Percentiles rank a stretch among this genome's conserved stretches.
phyloP scores from a whole-genome alignment of 139 green algal species.

The Prasinococcaceae sp. region DNA sequence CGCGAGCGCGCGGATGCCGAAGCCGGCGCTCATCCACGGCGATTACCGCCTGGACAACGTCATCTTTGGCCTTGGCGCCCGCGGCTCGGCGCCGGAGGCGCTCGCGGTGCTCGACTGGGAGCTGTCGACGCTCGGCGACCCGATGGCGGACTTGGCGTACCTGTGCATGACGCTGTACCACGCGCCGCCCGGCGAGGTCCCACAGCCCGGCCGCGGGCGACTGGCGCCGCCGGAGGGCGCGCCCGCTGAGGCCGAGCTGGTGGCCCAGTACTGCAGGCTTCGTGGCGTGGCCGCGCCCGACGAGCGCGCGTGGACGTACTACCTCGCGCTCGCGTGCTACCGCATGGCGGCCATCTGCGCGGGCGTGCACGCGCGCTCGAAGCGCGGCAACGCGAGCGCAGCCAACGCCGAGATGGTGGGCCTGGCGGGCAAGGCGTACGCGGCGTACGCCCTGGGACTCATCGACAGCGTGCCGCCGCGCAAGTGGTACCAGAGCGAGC shows the following conservation, averaged over 20 bases:
- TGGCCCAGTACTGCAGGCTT: conserved; percentile 52
- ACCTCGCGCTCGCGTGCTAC: conserved; percentile 80
- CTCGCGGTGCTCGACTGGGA: conserved; percentile 98
- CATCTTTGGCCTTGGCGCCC: conserved; percentile 46
- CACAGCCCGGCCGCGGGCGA: no score
- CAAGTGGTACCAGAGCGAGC: conserved; percentile 4
- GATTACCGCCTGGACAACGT: conserved; percentile 86
- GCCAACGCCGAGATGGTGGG: conserved; percentile 40
- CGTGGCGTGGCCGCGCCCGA: not conserved
- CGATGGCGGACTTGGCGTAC: conserved; percentile 77
- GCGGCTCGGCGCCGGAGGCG: no score
- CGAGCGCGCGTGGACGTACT: conserved; percentile 67
- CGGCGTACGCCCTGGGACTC: conserved; percentile 4
- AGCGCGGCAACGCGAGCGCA: conserved; percentile 72
- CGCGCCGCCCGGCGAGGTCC: not conserved
- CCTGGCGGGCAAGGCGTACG: conserved; percentile 40
- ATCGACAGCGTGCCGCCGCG: not conserved
- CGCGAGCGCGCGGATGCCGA: not conserved
- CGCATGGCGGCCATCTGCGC: conserved; percentile 78
- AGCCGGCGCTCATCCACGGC: conserved; percentile 38
- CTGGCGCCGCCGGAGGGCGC: conserved; percentile 43
- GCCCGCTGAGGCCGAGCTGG: conserved; percentile 54
- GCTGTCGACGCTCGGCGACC: conserved; percentile 79
- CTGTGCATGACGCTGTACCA: conserved; percentile 48
- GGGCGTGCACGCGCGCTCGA: conserved; percentile 54